Evolutionary conservation across 2,329 filamentous ascomycete genomes (phyloP).

Genomic region (Stromatinia cepivora): DNA sequence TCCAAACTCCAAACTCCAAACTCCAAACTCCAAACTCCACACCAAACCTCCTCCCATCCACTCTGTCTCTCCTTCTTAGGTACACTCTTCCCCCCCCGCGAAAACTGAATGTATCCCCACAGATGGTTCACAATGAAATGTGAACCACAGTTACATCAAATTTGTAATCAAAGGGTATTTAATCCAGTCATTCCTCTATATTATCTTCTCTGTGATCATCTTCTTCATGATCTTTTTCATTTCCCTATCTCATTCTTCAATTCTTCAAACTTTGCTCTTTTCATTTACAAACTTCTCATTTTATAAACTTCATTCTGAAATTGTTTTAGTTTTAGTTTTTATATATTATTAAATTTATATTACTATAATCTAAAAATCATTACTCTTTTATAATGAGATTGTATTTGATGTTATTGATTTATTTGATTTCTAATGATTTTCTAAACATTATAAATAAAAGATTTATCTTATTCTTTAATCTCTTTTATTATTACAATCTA

Average conservation of each 20-base stretch:
- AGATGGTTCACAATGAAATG: neutral
- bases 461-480: neutral
- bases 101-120: neutral
- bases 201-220: neutral
- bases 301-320: neutral
- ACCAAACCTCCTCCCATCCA: neutral
- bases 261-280: neutral
- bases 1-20: no score
- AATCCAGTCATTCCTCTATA: neutral
- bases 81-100: neutral
- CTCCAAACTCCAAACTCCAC: neutral
- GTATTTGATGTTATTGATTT: neutral
- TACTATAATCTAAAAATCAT: neutral
- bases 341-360: neutral
- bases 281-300: neutral
- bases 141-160: neutral
- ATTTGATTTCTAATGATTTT: no score
- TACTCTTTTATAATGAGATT: neutral
- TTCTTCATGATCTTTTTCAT: neutral
- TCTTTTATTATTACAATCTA: neutral
- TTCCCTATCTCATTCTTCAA: neutral
- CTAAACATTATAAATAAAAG: neutral
- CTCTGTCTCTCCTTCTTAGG: neutral
- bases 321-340: neutral
- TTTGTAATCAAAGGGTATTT: neutral